Evolutionary conservation across 441 rosid genomes (phyloP).

Genomic region (Arabidopsis hybrid): DNA sequence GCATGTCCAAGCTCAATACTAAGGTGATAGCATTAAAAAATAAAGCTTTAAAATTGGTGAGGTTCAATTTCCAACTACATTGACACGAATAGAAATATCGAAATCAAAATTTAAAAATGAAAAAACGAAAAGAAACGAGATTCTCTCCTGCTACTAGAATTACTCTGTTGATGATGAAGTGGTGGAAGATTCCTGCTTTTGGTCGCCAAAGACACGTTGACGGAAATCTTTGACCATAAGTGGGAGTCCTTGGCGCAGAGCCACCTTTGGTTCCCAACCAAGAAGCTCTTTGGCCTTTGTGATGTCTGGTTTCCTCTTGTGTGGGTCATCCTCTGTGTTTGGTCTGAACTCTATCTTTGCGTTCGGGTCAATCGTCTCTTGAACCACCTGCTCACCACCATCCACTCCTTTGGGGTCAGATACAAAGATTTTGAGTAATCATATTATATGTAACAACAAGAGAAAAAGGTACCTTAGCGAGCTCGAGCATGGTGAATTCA

Average conservation of each 20-base stretch:
- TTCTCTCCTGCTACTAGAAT: conserved; percentile 1
- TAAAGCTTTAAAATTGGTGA: conserved; percentile 23
- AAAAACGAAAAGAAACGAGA: conserved; percentile 11
- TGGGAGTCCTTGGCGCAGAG: conserved; percentile 78
- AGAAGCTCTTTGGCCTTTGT: conserved; percentile 70
- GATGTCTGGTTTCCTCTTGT: conserved; percentile 84
- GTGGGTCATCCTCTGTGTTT: conserved; percentile 89
- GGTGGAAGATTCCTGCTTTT: conserved; percentile 47
- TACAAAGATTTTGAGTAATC: not conserved
- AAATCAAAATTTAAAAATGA: conserved; percentile 2
- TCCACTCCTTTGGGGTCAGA: not conserved
- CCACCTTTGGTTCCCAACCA: conserved; percentile 73
- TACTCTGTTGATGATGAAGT: conserved; percentile 17
- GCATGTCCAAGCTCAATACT: conserved; percentile 1
- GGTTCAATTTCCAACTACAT: conserved; percentile 32
- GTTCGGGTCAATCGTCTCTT: conserved; percentile 75
- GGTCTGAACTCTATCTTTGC: conserved; percentile 83
- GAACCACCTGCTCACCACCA: conserved; percentile 54
- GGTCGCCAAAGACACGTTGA: conserved; percentile 72
- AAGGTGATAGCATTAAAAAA: conserved; percentile 14
- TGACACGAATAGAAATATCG: conserved; percentile 26
- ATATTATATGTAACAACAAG: not conserved
- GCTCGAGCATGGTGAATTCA: conserved; percentile 98
- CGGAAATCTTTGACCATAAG: conserved; percentile 78
- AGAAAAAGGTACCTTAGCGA: conserved; percentile 63